Conservation (phyloP, 768 basidiomycete genomes). For the Exidia glandulosa region DNA sequence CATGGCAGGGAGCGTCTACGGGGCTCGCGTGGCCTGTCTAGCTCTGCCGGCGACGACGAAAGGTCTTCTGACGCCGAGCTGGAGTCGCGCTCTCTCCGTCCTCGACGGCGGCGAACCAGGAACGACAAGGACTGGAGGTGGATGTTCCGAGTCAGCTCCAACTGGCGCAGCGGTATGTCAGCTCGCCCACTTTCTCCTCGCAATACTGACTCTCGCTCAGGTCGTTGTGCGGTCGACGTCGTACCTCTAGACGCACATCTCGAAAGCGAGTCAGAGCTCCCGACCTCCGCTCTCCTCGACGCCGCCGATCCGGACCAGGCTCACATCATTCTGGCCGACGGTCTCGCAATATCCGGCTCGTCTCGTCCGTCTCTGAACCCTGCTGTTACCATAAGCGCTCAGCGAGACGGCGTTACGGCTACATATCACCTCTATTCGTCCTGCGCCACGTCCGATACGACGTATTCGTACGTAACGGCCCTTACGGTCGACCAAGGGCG, state of each 20-base stretch:
- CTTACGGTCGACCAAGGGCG: conserved; percentile 62
- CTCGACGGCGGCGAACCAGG: conserved; percentile 26
- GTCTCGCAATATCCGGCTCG: conserved; percentile 47
- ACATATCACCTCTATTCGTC: background rate
- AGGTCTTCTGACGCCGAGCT: too few relatives aligned
- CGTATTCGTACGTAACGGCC: conserved; percentile 40
- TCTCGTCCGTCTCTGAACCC: conserved; percentile 17
- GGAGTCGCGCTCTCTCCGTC: background rate
- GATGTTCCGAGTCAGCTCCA: conserved; percentile 78
- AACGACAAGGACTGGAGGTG: conserved; percentile 62
- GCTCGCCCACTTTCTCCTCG: background rate
- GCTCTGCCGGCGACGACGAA: background rate
- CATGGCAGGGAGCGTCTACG: conserved; percentile 61
- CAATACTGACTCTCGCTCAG: conserved; percentile 24
- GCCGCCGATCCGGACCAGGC: conserved; percentile 10
- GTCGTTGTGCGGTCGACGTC: conserved; percentile 44
- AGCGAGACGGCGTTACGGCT: background rate
- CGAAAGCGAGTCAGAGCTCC: background rate
- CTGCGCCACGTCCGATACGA: background rate
- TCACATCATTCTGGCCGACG: conserved; percentile 49
- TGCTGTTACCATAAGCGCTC: conserved; percentile 15
- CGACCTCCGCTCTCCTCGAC: background rate
- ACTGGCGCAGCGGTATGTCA: conserved; percentile 61
- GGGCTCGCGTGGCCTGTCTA: conserved; percentile 47
- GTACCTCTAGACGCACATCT: background rate